phyloP scores from a whole-genome alignment of 257 asterid genomes.

The Scutellaria barbata region DNA sequence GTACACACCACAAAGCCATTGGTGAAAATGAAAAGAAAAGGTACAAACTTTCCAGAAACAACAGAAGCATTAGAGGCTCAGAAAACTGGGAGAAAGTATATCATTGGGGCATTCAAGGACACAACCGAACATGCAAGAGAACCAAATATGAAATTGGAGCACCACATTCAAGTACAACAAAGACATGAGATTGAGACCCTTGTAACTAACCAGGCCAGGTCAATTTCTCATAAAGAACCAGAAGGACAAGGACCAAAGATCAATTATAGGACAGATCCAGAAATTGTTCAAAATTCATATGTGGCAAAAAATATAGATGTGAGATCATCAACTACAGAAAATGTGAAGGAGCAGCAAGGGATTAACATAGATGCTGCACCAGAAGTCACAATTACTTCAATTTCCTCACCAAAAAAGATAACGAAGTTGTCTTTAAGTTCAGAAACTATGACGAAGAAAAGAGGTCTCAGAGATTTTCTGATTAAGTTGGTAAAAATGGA shows the following conservation, averaged over 20 bases:
- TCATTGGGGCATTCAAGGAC: slow-evolving; percentile 22
- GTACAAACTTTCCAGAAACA: slow-evolving; percentile 24
- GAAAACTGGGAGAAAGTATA: slow-evolving; percentile 28
- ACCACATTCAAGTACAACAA: slow-evolving; percentile 36
- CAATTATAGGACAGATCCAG: slow-evolving; percentile 18
- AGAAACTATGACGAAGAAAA: slow-evolving; percentile 22
- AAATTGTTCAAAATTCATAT: slow-evolving; percentile 29
- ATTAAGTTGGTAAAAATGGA: slow-evolving; percentile 24
- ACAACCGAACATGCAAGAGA: slow-evolving; percentile 31
- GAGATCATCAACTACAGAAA: slow-evolving; percentile 29
- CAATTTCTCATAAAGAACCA: slow-evolving; percentile 27
- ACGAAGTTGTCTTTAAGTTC: slow-evolving; percentile 7
- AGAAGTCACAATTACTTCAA: slow-evolving; percentile 13
- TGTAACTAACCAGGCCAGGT: slow-evolving; percentile 23
- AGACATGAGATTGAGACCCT: slow-evolving; percentile 23
- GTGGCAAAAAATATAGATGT: slow-evolving; percentile 35
- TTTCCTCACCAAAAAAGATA: slow-evolving; percentile 27
- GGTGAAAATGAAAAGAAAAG: slow-evolving; percentile 29
- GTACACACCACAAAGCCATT: slow-evolving; percentile 34
- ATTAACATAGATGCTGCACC: neutral
- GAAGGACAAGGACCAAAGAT: slow-evolving; percentile 29
- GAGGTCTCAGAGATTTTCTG: slow-evolving; percentile 22
- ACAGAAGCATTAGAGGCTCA: slow-evolving; percentile 12
- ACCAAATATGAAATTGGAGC: slow-evolving; percentile 30
- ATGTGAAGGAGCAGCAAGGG: slow-evolving; percentile 28